Evolutionary conservation across 2,329 filamentous ascomycete genomes (phyloP).

Genomic region (Alternaria triticina): DNA sequence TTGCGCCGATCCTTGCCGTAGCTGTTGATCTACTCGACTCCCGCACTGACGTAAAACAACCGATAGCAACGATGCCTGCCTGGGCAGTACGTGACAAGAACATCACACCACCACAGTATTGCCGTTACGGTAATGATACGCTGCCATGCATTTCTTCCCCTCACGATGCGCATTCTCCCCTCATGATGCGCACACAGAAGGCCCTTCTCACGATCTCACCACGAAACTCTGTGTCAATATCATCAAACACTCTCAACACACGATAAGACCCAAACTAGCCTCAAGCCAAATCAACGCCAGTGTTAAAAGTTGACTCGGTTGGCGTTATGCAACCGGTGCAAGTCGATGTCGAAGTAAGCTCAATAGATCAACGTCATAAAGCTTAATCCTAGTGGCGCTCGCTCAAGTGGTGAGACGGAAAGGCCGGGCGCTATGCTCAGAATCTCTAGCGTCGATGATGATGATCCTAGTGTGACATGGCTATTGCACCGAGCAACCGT

Average conservation of each 20-base stretch:
- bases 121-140: not conserved
- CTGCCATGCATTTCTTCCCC: not conserved
- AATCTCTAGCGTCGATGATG: not conserved
- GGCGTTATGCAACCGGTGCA: not conserved
- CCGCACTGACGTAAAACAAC: not conserved
- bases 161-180: not conserved
- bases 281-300: not conserved
- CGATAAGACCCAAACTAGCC: not conserved
- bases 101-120: not conserved
- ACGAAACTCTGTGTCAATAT: not conserved
- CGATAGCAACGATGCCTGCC: not conserved
- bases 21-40: not conserved
- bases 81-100: not conserved
- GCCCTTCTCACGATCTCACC: not conserved
- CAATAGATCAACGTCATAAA: conserved; percentile 12
- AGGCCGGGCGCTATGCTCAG: conserved; percentile 3
- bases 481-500: conserved; percentile 1
- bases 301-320: not conserved
- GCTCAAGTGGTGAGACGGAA: not conserved
- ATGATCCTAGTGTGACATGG: not conserved
- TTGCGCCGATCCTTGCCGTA: not conserved
- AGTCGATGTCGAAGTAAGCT: conserved; percentile 17
- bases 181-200: not conserved
- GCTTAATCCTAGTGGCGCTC: conserved; percentile 5
- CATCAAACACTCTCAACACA: not conserved